phyloP scores from a whole-genome alignment of 208 protist genomes.

The Endotrypanum monterogeii region DNA sequence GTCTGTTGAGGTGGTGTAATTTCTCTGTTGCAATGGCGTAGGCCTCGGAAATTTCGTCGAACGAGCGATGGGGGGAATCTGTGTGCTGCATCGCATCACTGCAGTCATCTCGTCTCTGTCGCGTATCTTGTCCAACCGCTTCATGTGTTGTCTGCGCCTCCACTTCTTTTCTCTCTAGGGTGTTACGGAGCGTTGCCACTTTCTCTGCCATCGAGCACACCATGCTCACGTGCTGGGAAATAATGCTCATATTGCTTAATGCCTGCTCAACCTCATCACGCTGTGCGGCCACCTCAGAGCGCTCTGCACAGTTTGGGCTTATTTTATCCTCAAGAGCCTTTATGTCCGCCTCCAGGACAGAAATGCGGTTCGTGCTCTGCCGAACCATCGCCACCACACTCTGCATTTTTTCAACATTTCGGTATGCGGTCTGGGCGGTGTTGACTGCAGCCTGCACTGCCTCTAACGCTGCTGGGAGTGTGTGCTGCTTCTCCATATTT shows the following conservation, averaged over 20 bases:
- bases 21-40: conserved; percentile 53
- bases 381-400: conserved; percentile 37
- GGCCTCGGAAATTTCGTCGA: conserved; percentile 52
- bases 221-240: conserved; percentile 18
- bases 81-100: not conserved
- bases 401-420: conserved; percentile 43
- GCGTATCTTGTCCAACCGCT: not conserved
- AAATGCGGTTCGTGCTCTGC: conserved; percentile 26
- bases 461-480: conserved; percentile 40
- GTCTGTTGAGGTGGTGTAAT: conserved; percentile 54
- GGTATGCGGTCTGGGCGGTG: conserved; percentile 23
- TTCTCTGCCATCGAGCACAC: conserved; percentile 31
- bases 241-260: conserved; percentile 21
- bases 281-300: conserved; percentile 1
- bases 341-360: conserved; percentile 36
- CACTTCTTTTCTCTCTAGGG: conserved; percentile 29
- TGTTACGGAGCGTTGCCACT: conserved; percentile 6
- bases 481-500: conserved; percentile 38
- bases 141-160: conserved; percentile 14
- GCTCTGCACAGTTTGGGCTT: conserved; percentile 7
- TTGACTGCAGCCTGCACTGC: conserved; percentile 27
- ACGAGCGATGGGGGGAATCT: conserved; percentile 16
- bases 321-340: not conserved
- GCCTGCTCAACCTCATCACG: conserved; percentile 15
- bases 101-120: not conserved